Evolutionary conservation across 345 rosid genomes (phyloP), one percentile per base, ranked within the genome.

Genomic region (Trapa incisa): DNA sequence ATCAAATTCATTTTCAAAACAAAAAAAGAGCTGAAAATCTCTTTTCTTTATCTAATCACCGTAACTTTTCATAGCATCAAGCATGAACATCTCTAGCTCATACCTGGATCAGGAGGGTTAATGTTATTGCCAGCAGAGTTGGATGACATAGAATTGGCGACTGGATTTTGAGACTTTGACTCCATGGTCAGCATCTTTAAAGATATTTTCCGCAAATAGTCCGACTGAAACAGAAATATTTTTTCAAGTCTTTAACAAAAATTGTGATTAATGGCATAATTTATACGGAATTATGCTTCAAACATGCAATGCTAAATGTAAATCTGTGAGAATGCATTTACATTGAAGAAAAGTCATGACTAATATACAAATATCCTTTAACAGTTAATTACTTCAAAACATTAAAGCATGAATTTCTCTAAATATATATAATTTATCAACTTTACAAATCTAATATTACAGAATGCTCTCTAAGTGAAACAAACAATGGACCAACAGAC

Each of bases 141-240:
- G 16, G 38, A 8, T 13, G 63, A 6, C 56, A 15, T 16, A 14
- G 54, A 5, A 45, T 54, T 54, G 38, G 63, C 63, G 5, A 35
- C 63, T 9, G 63, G 5, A 58, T 58, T 58, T 9, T 33, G 37
- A 58, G 63, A 58, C 33, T 58, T 58, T 68, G 70, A 79, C 81
- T 88, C 96, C 86, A 91, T 80, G 45, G 91, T 70, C 66, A 86
- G 86, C 97, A 91, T 83, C 88, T 88, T 91, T 79, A 83, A 61
- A 39, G 92, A 88, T 79, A 91, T 91, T 72, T 80, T 88, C 78
- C 85, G 83, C 48, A 91, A 76, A 80, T 88, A 91, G 69, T 91
- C 97, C 14, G 85, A 54, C 97, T 91, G 84, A 63, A 82, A 75
- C 16, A 22, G 56, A 6, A 71, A 33, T 60, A 43, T 38, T 71